Percentiles rank a stretch among this genome's conserved stretches.
phyloP scores from a whole-genome alignment of 352 stramenopile species.

The Pythium brassicae region DNA sequence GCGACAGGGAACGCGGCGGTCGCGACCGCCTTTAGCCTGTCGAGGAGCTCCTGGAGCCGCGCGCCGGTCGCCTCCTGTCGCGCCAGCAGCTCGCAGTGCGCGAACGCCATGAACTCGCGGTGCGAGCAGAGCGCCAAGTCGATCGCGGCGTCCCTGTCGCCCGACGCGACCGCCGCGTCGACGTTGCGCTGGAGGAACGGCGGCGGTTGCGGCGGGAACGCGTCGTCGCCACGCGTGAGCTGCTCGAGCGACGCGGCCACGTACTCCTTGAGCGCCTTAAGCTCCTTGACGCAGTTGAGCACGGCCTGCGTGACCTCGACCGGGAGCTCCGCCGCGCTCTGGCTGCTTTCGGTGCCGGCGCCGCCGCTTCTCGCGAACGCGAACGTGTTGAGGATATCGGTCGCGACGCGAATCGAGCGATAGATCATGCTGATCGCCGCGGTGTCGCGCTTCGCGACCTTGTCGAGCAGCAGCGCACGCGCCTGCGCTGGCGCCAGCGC shows the following conservation, averaged over 20 bases:
- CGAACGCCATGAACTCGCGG: conserved; percentile 49
- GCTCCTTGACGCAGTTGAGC: conserved; percentile 60
- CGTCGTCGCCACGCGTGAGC: conserved; percentile 22
- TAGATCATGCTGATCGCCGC: conserved; percentile 59
- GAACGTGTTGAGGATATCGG: conserved; percentile 55
- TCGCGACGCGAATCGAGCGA: conserved; percentile 56
- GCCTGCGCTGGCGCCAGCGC: conserved; percentile 14
- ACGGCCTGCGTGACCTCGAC: conserved; percentile 59
- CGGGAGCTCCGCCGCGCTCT: conserved; percentile 28
- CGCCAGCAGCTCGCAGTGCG: conserved; percentile 29
- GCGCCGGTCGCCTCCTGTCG: conserved; percentile 22
- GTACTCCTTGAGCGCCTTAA: conserved; percentile 68
- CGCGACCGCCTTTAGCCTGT: conserved; percentile 23
- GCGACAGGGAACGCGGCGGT: conserved; percentile 23
- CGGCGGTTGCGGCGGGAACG: conserved; percentile 15
- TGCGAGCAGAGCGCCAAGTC: conserved; percentile 54
- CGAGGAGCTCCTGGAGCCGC: conserved; percentile 21
- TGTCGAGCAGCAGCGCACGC: conserved; percentile 37
- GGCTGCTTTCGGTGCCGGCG: neutral
- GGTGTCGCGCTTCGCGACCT: conserved; percentile 56
- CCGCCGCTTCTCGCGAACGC: conserved; percentile 16
- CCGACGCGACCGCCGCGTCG: conserved; percentile 15
- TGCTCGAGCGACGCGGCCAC: conserved; percentile 56
- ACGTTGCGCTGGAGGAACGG: conserved; percentile 15
- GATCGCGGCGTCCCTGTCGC: conserved; percentile 40